Conservation (phyloP, 1,139 yeast species). For the Saccharomyces hybrid region DNA sequence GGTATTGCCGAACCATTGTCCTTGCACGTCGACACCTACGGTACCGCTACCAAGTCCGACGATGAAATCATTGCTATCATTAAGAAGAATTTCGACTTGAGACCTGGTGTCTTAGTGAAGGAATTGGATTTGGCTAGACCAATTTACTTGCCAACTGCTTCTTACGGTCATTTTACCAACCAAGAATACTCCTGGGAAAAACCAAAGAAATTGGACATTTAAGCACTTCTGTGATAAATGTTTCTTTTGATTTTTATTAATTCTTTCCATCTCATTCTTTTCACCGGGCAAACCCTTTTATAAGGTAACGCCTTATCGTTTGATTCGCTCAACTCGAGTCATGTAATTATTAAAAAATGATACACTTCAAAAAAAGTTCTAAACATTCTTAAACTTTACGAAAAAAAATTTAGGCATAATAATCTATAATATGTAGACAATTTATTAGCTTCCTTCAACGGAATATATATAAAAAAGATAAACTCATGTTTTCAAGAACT, state of each 20-base stretch:
- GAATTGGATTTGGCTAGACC: conserved; percentile 97
- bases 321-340: conserved; percentile 19
- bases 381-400: background rate
- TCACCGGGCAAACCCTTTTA: background rate
- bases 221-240: conserved; percentile 26
- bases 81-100: conserved; percentile 90
- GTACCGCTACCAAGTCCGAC: conserved; percentile 85
- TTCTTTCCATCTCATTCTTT: background rate
- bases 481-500: background rate
- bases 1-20: conserved; percentile 99
- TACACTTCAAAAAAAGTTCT: background rate
- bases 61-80: conserved; percentile 86
- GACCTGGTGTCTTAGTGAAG: conserved; percentile 98
- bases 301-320: conserved; percentile 5
- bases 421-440: conserved; percentile 6
- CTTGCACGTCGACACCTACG: conserved; percentile 94
- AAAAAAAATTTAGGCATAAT: conserved; percentile 1
- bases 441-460: conserved; percentile 12
- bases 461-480: conserved; percentile 2
- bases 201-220: conserved; percentile 80
- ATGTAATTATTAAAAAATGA: conserved; percentile 7
- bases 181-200: conserved; percentile 98
- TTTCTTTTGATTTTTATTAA: background rate
- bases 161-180: conserved; percentile 99
- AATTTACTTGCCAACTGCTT: conserved; percentile 96